A percentile compares a stretch with the other conserved stretches of the same genome.
Evolutionary conservation across 1,139 yeast species (phyloP).

Genomic region (Arxiozyma heterogenica): DNA sequence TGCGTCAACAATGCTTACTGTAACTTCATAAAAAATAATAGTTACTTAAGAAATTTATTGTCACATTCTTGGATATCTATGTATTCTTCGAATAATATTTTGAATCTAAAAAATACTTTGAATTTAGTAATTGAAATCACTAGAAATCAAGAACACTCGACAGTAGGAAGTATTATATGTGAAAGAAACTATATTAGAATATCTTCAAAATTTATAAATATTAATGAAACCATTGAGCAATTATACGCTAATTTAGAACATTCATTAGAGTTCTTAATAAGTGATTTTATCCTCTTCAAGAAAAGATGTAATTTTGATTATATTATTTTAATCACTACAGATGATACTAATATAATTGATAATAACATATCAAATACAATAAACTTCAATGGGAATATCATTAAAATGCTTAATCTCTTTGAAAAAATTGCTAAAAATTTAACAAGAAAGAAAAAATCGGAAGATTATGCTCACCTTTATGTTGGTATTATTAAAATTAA

Average conservation of each 20-base stretch:
- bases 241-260: neutral
- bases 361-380: neutral
- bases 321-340: slow-evolving; percentile 52
- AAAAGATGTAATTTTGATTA: slow-evolving; percentile 47
- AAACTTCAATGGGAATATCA: neutral
- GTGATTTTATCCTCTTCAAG: slow-evolving; percentile 33
- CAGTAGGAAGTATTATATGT: neutral
- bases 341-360: slow-evolving; percentile 11
- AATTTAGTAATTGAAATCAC: slow-evolving; percentile 3
- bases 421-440: slow-evolving; percentile 1
- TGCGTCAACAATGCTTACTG: neutral
- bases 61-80: slow-evolving; percentile 1
- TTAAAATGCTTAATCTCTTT: neutral
- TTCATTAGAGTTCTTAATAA: neutral
- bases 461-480: neutral
- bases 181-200: neutral
- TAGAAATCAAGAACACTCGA: neutral
- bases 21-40: neutral
- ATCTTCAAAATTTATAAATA: neutral
- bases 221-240: neutral
- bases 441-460: neutral
- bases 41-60: neutral
- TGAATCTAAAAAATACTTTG: neutral
- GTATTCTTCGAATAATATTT: neutral
- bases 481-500: neutral